phyloP scores from a whole-genome alignment of 2,329 filamentous ascomycete species.

The Hymenoscyphus fructigenus region DNA sequence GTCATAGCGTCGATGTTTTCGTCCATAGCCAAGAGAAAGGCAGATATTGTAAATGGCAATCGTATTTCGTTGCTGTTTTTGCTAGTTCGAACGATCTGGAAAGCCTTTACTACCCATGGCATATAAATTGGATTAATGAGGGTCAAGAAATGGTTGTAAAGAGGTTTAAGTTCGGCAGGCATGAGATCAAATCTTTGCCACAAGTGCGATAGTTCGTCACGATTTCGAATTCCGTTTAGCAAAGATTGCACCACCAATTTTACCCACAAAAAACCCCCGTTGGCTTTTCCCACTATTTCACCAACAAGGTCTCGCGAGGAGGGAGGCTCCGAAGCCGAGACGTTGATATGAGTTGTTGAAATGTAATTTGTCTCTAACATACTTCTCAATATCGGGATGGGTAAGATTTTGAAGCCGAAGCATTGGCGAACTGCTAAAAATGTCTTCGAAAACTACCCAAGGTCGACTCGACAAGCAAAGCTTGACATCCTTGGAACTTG shows the following conservation, averaged over 20 bases:
- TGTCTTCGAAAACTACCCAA: slow-evolving; percentile 11
- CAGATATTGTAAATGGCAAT: too few relatives aligned
- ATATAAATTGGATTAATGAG: slow-evolving; percentile 14
- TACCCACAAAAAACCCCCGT: slow-evolving; percentile 18
- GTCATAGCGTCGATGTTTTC: too few relatives aligned
- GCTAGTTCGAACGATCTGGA: background rate
- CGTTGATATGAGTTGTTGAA: background rate
- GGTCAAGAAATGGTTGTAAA: slow-evolving; percentile 12
- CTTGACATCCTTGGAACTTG: slow-evolving; percentile 3
- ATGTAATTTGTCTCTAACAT: slow-evolving; percentile 8
- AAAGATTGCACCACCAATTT: slow-evolving; percentile 11
- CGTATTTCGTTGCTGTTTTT: too few relatives aligned
- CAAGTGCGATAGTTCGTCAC: background rate
- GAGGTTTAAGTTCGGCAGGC: slow-evolving; percentile 4
- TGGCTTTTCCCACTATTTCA: slow-evolving; percentile 6
- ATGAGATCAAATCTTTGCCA: slow-evolving; percentile 3
- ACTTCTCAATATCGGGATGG: slow-evolving; percentile 8
- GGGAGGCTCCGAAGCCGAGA: background rate
- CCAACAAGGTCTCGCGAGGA: background rate
- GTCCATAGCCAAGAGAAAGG: too few relatives aligned
- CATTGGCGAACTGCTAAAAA: background rate
- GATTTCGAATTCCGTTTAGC: slow-evolving; percentile 7
- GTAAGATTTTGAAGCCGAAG: slow-evolving; percentile 15
- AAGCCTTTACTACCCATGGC: slow-evolving; percentile 15
- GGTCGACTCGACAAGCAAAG: slow-evolving; percentile 16